Base-by-base conservation (phyloP, 225 moss, liverwort and hornwort species). In the Physcomitrellopsis africana region DNA sequence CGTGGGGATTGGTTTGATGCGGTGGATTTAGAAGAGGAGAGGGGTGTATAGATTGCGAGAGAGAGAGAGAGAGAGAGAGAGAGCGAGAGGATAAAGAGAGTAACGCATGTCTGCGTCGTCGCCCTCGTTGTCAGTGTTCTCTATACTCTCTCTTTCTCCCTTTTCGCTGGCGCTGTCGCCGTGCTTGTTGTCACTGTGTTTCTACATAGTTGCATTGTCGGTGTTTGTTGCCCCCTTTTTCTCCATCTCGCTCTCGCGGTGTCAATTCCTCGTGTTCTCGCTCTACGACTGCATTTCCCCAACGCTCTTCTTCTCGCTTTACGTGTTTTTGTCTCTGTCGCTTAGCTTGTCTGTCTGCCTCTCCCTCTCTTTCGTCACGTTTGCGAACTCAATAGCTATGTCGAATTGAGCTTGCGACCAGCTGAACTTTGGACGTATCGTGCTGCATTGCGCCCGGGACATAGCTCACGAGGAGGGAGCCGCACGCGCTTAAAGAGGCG, bases 321-420 rank as follows among this genome's bases (percentile, higher is more conserved):
- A 86, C 20, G 65, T 95, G 13, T 85, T 93, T 10, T 80, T 93
- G 51, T 83, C 89, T 7, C 66, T 93, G 0, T 85, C 91, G 9
- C 69, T 93, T 17, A 85, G 87, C 78, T 81, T 91, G 73, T 89
- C 91, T 12, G 81, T 92, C 58, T 95, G 94, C 64, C 77, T 95
- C 13, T 91, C 87, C n/a, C 81, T 92, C 26, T 92, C 87, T 24
- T 92, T 94, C 23, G 74, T 94, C 63, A 91, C 94, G 11, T 89
- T 94, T 53, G 91, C 89, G 10, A 92, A 93, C 61, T 88, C 95
- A 37, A 65, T 88, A 53, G 86, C 73, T 42, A 63, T 82, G 79
- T 65, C 80, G 52, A 49, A 75, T 75, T 85, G 84, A 87, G 68
- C 23, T 77, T 77, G 82, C 68, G 57, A 52, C 9, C 41, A 29